phyloP scores from a whole-genome alignment of 2,329 filamentous ascomycete species.

The Colletotrichum somersetense region DNA sequence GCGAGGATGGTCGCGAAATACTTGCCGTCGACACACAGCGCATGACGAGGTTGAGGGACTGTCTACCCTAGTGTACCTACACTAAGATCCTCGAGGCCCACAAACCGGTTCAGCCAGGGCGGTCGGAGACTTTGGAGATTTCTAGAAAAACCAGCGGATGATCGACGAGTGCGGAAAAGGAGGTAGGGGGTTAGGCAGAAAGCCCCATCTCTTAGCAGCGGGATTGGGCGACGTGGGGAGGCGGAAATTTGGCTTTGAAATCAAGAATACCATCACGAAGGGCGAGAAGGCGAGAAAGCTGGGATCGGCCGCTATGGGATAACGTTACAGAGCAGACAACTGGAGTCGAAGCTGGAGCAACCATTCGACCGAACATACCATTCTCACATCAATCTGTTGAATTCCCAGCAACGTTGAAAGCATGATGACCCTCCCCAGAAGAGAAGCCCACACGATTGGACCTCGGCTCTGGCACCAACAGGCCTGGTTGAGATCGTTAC shows the following conservation, averaged over 20 bases:
- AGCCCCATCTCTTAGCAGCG: not conserved
- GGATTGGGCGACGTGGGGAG: slow-evolving; percentile 19
- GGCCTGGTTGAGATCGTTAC: slow-evolving; percentile 15
- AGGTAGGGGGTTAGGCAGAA: not conserved
- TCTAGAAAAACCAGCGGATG: slow-evolving; percentile 19
- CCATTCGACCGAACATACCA: slow-evolving; percentile 21
- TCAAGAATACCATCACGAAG: slow-evolving; percentile 27
- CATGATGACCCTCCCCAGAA: not conserved
- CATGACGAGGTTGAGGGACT: not conserved
- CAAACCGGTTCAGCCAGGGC: not conserved
- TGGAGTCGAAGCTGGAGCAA: slow-evolving; percentile 22
- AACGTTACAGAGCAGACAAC: not conserved
- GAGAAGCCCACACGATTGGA: not conserved
- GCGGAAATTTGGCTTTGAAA: slow-evolving; percentile 39
- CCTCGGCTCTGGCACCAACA: slow-evolving; percentile 32
- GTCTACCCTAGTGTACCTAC: not conserved
- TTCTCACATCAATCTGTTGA: not conserved
- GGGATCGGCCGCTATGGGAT: not conserved
- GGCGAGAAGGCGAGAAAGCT: not conserved
- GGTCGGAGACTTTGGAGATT: slow-evolving; percentile 18
- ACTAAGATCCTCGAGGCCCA: not conserved
- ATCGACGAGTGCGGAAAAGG: slow-evolving; percentile 6
- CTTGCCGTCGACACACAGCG: not conserved
- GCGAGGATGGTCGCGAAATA: slow-evolving; percentile 34
- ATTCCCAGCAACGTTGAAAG: not conserved